Evolutionary conservation across 768 basidiomycete species (phyloP).

Genomic region (Boletus rex-veris): DNA sequence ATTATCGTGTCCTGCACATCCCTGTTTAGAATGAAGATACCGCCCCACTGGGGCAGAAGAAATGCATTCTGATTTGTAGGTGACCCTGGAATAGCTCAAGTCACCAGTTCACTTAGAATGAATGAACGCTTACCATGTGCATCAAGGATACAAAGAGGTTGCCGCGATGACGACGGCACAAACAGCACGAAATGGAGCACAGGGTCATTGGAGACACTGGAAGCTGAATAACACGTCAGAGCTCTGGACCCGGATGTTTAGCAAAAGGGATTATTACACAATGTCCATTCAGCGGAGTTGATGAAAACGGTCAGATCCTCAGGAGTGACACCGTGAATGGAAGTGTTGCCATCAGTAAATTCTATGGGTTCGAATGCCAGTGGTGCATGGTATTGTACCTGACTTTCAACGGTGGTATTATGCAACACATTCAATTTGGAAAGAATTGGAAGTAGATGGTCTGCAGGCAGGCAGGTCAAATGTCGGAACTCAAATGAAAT

Average conservation of each 20-base stretch:
- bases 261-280: slow-evolving; percentile 53
- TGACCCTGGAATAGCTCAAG: slow-evolving; percentile 37
- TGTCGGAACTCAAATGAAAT: slow-evolving; percentile 15
- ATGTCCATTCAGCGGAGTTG: slow-evolving; percentile 93
- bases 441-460: slow-evolving; percentile 64
- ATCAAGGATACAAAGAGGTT: slow-evolving; percentile 68
- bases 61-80: slow-evolving; percentile 62
- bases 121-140: slow-evolving; percentile 40
- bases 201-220: slow-evolving; percentile 88
- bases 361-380: slow-evolving; percentile 69
- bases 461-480: slow-evolving; percentile 39
- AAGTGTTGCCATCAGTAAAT: slow-evolving; percentile 32
- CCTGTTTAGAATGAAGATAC: slow-evolving; percentile 76
- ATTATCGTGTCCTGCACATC: slow-evolving; percentile 24
- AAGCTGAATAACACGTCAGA: slow-evolving; percentile 50
- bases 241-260: not conserved
- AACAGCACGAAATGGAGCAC: slow-evolving; percentile 92
- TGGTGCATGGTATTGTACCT: slow-evolving; percentile 89
- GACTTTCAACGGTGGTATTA: slow-evolving; percentile 92
- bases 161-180: slow-evolving; percentile 65
- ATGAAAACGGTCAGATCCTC: slow-evolving; percentile 91
- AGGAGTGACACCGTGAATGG: slow-evolving; percentile 57
- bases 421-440: slow-evolving; percentile 62
- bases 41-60: slow-evolving; percentile 92
- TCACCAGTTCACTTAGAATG: slow-evolving; percentile 1